A percentile compares a stretch with the other conserved stretches of the same genome.
phyloP scores from a whole-genome alignment of 2,329 filamentous ascomycete species.

The Fusarium cicatricum region DNA sequence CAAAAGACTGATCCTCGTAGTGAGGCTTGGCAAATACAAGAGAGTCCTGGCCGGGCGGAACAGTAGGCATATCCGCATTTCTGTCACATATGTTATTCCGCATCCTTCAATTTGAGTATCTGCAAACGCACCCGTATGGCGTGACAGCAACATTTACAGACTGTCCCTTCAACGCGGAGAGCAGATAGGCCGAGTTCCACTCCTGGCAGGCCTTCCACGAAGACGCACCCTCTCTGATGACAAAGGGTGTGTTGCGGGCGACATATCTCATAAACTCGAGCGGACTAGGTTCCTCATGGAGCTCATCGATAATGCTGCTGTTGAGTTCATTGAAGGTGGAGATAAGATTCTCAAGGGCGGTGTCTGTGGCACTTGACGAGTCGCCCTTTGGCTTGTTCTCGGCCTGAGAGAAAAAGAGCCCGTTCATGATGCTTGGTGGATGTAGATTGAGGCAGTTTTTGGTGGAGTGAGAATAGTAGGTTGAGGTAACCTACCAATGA shows the following conservation, averaged over 20 bases:
- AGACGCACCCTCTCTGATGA: slow-evolving; percentile 69
- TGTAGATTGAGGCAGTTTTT: neutral
- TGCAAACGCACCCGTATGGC: slow-evolving; percentile 69
- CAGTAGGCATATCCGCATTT: slow-evolving; percentile 50
- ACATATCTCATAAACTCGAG: slow-evolving; percentile 85
- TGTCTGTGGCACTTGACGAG: slow-evolving; percentile 9
- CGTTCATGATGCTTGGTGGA: neutral
- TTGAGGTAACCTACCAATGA: neutral
- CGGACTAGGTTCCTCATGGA: slow-evolving; percentile 72
- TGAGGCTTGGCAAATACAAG: slow-evolving; percentile 74
- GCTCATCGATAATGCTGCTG: slow-evolving; percentile 63
- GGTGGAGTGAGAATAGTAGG: slow-evolving; percentile 2
- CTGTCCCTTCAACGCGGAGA: slow-evolving; percentile 60
- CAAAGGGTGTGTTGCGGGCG: slow-evolving; percentile 76
- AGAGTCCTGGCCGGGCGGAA: slow-evolving; percentile 38
- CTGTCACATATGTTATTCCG: slow-evolving; percentile 31
- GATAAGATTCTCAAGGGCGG: slow-evolving; percentile 60
- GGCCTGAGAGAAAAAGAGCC: neutral
- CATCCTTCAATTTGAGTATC: neutral
- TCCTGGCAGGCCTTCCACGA: slow-evolving; percentile 68
- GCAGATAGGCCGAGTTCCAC: slow-evolving; percentile 72
- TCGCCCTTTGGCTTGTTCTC: neutral
- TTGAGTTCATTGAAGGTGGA: slow-evolving; percentile 80
- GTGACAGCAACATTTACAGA: slow-evolving; percentile 80
- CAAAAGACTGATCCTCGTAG: slow-evolving; percentile 71